A percentile compares a stretch with the other conserved stretches of the same genome.
These are phyloP conservation scores for Pachysolen tannophilus DNA, from an alignment of 805 yeast species.

Conservation along the genomic window DNA sequence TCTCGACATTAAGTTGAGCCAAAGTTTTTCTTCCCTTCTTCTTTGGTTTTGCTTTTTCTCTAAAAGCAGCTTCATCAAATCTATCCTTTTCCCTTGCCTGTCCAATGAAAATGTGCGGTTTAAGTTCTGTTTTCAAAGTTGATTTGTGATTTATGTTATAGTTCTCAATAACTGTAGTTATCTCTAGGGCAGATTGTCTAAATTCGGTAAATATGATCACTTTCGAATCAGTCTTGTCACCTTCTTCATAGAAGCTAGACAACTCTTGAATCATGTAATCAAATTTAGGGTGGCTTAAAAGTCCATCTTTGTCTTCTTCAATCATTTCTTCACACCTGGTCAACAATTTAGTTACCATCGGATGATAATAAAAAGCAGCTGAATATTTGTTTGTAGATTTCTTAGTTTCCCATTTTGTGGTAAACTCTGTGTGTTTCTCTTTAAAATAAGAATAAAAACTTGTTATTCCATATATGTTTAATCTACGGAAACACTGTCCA, in stretches of 20 bases:
- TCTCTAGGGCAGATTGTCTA: slow-evolving; percentile 85
- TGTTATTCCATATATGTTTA: slow-evolving; percentile 75
- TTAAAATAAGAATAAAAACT: slow-evolving; percentile 65
- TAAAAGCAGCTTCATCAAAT: slow-evolving; percentile 49
- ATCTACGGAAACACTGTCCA: slow-evolving; percentile 61
- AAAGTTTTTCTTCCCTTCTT: slow-evolving; percentile 32
- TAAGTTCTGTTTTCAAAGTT: slow-evolving; percentile 25
- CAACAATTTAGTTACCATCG: slow-evolving; percentile 36
- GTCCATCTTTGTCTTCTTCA: slow-evolving; percentile 21
- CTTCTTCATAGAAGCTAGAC: slow-evolving; percentile 38
- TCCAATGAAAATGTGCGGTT: slow-evolving; percentile 88
- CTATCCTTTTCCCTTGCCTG: slow-evolving; percentile 73
- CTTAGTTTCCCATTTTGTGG: slow-evolving; percentile 43
- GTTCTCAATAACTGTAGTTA: slow-evolving; percentile 56
- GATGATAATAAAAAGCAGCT: slow-evolving; percentile 51
- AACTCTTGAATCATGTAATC: slow-evolving; percentile 51
- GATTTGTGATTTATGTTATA: slow-evolving; percentile 17
- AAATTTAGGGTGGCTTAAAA: slow-evolving; percentile 66
- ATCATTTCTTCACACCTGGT: slow-evolving; percentile 34
- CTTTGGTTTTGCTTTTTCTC: slow-evolving; percentile 34
- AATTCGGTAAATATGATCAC: slow-evolving; percentile 85
- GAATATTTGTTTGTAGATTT: slow-evolving; percentile 61
- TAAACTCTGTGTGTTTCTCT: slow-evolving; percentile 50
- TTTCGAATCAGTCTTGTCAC: slow-evolving; percentile 44
- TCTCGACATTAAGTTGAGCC: slow-evolving; percentile 21